Evolutionary conservation across 805 yeast species (phyloP).

Genomic region (Wickerhamiella azyma): DNA sequence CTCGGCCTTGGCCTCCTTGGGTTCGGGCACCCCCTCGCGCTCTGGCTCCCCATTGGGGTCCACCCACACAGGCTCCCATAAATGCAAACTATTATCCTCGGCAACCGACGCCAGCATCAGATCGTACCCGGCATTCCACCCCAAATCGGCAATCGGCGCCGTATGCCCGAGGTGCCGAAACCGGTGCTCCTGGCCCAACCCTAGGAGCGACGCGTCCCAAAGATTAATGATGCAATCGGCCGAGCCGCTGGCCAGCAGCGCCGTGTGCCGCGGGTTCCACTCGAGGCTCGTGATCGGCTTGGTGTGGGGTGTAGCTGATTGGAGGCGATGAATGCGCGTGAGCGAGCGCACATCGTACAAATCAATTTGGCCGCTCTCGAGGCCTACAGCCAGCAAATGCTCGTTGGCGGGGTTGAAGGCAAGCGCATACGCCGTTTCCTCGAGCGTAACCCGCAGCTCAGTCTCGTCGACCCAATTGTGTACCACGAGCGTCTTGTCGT

Average conservation of each 20-base stretch:
- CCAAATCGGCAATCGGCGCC: slow-evolving; percentile 70
- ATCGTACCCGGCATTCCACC: slow-evolving; percentile 65
- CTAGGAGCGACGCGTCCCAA: slow-evolving; percentile 18
- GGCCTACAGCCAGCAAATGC: slow-evolving; percentile 54
- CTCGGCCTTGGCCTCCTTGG: no score
- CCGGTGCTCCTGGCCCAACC: slow-evolving; percentile 17
- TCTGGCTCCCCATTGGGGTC: neutral
- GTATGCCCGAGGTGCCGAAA: slow-evolving; percentile 80
- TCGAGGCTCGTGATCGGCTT: slow-evolving; percentile 50
- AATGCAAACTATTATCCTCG: slow-evolving; percentile 75
- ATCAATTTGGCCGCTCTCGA: slow-evolving; percentile 39
- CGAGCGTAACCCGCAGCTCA: neutral
- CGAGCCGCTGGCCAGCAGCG: slow-evolving; percentile 49
- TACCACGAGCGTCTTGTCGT: slow-evolving; percentile 27
- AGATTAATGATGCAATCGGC: slow-evolving; percentile 39
- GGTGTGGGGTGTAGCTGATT: slow-evolving; percentile 30
- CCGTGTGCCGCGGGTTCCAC: slow-evolving; percentile 52
- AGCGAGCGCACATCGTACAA: slow-evolving; percentile 53
- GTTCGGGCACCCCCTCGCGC: no score
- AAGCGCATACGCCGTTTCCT: slow-evolving; percentile 25
- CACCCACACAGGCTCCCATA: slow-evolving; percentile 51
- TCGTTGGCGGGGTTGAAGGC: slow-evolving; percentile 46
- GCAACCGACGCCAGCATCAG: slow-evolving; percentile 65
- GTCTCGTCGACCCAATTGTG: slow-evolving; percentile 3
- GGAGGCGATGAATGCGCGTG: slow-evolving; percentile 20